Evolutionary conservation across 169 alveolate genomes (phyloP), one percentile per base, ranked within the genome.

Genomic region (Cryptosporidium ubiquitum): DNA sequence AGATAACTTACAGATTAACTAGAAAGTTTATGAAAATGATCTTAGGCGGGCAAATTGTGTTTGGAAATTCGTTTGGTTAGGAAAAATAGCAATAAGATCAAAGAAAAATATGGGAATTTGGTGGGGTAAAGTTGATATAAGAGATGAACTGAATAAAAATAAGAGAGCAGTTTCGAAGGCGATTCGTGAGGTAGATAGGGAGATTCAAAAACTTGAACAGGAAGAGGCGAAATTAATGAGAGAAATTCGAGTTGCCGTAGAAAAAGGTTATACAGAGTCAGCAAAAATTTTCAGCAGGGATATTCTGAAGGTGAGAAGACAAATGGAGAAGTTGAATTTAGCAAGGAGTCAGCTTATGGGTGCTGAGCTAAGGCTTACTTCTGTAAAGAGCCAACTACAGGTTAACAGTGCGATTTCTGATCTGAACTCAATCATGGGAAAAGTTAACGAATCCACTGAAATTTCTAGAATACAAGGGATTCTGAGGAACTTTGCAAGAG

Each of bases 281-380:
- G 75, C 89, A 40, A 79, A 64, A 39, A 79, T 79, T 58, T 79
- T 79, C 51, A 79, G 89, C 68, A 58, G 74, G 18, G 89, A 79
- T 18, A 44, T 61, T 58, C 31, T 79, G 37, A 79, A 47, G 61
- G 64, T 79, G 20, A 79, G 89, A 29, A 79, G 42, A 29, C 89
- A 79, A 29, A 64, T 64, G 40, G 75, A 79, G 55, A 79, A 16
- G 42, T 47, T 79, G 42, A 79, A 64, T 49, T 9, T 79, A 9
- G 89, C 75, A 4, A 79, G 89, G 47, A 79, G 89, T 49, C 89
- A 79, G 29, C 61, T 79, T 12, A 79, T 79, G 89, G 74, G 79
- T 40, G 75, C 75, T 20, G 89, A 79, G n/a, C 66, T 79, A 5
- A 58, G 74, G n/a, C 61, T 79, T 20, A 64, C 75, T 18, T 79